Base-by-base conservation (phyloP, 306 rosid genomes). In the Sicyos edulis region DNA sequence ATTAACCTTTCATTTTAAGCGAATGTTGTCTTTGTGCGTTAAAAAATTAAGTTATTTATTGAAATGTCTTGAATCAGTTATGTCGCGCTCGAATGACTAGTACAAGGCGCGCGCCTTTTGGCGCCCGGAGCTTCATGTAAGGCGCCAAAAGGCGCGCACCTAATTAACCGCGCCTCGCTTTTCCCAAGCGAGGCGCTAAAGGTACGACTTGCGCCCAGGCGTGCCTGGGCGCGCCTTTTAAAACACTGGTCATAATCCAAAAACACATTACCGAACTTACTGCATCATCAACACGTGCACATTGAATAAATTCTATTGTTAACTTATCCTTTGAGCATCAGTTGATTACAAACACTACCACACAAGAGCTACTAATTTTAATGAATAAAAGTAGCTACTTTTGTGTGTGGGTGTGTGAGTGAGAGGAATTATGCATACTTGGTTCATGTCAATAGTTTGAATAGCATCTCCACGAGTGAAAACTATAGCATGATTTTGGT, bases 381-480 rank as follows among this genome's bases (percentile, higher is more conserved):
- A 51, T 13, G 40, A 3, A 63, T 10, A 16, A 37, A 40, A 64
- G 37, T 64, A 17, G 10, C 11, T 34, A 5, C 14, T 7, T 15
- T 9, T 60, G 12, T 16, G 50, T 17, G 52, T 10, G 17, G 2
- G 37, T 14, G 54, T 4, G 54, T 4, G 37, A 10, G 37, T 3
- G 37, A 19, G 71, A 19, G 54, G 55, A 19, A 21, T 45, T 66
- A n/a, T 53, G 59, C 58, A 17, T 72, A 90, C 98, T 93, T 93
- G 98, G 81, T 93, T 93, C 98, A 93, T 93, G 83, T 93, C 98
- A 57, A 93, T 93, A 57, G 98, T 93, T 84, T 93, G 98, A 75
- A 93, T 85, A 76, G 98, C 98, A 75, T 87, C 97, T 59, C 98
- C 98, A 6, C 98, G 98, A 26, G 98, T 93, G 82, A 93, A 93